Conservation (phyloP, 139 green algal genomes). For the Yamagishiella unicocca region DNA sequence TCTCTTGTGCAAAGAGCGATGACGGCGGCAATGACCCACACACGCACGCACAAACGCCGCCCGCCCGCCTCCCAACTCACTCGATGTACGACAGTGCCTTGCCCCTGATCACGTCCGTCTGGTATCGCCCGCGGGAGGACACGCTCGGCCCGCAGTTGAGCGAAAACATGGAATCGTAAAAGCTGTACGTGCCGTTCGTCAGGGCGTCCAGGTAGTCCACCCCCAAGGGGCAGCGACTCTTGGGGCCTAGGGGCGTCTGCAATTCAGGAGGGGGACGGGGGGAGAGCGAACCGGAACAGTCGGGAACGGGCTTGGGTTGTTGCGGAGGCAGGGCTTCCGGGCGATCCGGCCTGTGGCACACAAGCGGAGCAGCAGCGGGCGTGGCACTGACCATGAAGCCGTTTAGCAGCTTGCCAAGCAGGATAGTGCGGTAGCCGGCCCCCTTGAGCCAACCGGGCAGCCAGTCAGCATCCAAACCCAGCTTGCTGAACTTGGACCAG, state of each 20-base stretch:
- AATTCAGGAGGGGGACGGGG: not conserved
- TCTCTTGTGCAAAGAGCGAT: too few relatives aligned
- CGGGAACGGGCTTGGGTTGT: too few relatives aligned
- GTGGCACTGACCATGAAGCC: not conserved
- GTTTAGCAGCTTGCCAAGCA: conserved; percentile 43
- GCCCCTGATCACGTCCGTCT: conserved; percentile 53
- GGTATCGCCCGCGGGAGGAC: not conserved
- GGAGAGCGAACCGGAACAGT: too few relatives aligned
- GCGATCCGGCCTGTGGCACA: too few relatives aligned
- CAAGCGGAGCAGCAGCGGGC: too few relatives aligned
- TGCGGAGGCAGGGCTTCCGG: too few relatives aligned
- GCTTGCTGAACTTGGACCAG: conserved; percentile 23
- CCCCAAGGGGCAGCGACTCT: not conserved
- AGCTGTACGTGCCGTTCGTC: conserved; percentile 16
- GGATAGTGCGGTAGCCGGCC: not conserved
- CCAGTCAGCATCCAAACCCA: conserved; percentile 29
- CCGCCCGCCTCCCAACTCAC: too few relatives aligned
- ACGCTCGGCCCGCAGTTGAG: not conserved
- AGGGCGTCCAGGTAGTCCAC: conserved; percentile 38
- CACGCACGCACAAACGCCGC: too few relatives aligned
- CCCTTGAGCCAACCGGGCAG: conserved; percentile 49
- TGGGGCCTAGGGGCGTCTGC: not conserved
- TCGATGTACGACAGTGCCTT: conserved; percentile 49
- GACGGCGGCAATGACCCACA: too few relatives aligned
- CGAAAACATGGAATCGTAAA: conserved; percentile 18